Base-by-base conservation (phyloP, 2,329 filamentous ascomycete species). In the Colletotrichum sp. region DNA sequence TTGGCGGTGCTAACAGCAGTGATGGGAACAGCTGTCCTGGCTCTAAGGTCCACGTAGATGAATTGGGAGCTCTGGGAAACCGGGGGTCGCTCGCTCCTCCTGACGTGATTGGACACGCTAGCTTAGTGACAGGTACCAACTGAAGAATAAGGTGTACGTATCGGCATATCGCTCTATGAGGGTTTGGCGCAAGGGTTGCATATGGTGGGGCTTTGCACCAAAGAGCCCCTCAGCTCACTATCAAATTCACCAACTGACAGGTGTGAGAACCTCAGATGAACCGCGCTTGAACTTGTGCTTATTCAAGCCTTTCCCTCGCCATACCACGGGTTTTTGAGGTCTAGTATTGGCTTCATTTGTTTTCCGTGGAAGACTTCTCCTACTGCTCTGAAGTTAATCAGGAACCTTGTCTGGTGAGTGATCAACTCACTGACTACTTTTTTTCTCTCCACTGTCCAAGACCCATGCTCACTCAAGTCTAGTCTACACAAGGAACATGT, bases 401-500 rank as follows among this genome's bases (percentile, higher is more conserved):
- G 15, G 6, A 21, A 24, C 4, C 3, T 48, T 18, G 13, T 60
- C 18, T 24, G 24, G 72, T 75, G 24, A 71, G 72, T 66, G 10
- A 1, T 24, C 13, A 26, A 21, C 34, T 52, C 52, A 26, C 8
- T 21, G 5, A 18, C 28, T 64, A 30, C 38, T 61, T 69, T 70
- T 30, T 32, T 18, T 13, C n/a, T n/a, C 18, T 18, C 38, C n/a
- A 48, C 43, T n/a, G 43, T 48, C 43, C 24, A 16, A 58, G 64
- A 58, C 38, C 60, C 72, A 63, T 71, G 66, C 74, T 71, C 63
- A 71, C 65, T 16, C 12, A 67, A 66, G 28, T 21, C 24, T 18
- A 67, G 30, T 61, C 34, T 15, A 16, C 55, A 32, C 13, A 15
- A 24, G 28, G 24, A 71, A 24, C 8, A 89, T 89, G 87, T 89